These are phyloP conservation scores for Blepharisma stoltei DNA, from an alignment of 73 alveolate genomes.

Conservation along the genomic window DNA sequence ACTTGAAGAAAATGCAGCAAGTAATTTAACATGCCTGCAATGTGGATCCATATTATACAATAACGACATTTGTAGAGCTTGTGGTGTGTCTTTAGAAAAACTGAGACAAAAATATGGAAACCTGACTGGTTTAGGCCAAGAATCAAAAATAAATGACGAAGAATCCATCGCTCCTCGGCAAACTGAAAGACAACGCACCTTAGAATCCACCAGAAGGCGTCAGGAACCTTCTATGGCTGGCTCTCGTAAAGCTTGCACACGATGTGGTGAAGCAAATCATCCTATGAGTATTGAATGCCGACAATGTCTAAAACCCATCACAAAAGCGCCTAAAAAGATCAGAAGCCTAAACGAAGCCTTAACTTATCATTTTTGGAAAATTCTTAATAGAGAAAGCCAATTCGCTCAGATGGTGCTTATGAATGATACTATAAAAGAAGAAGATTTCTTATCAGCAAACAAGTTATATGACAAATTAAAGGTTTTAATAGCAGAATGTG, in stretches of 20 bases:
- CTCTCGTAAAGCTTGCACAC: not conserved
- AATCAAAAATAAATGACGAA: slow-evolving; percentile 14
- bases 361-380: slow-evolving; percentile 23
- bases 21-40: slow-evolving; percentile 27
- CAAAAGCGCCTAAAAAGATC: slow-evolving; percentile 14
- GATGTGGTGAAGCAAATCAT: slow-evolving; percentile 28
- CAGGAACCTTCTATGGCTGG: slow-evolving; percentile 24
- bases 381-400: slow-evolving; percentile 24
- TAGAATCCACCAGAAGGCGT: slow-evolving; percentile 23
- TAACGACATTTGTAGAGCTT: slow-evolving; percentile 29
- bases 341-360: not conserved
- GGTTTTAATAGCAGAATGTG: slow-evolving; percentile 10
- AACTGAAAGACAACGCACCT: slow-evolving; percentile 28
- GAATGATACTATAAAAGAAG: slow-evolving; percentile 25
- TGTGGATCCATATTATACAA: slow-evolving; percentile 17
- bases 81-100: slow-evolving; percentile 30
- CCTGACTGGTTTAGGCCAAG: not conserved
- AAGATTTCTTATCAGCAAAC: slow-evolving; percentile 17
- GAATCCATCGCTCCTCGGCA: slow-evolving; percentile 6
- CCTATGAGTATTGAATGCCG: slow-evolving; percentile 26
- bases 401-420: slow-evolving; percentile 22
- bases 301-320: slow-evolving; percentile 23
- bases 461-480: not conserved
- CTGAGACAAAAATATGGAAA: slow-evolving; percentile 27
- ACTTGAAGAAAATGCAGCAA: slow-evolving; percentile 33